phyloP scores from a whole-genome alignment of 2,329 filamentous ascomycete species.

The Claviceps purpurea region DNA sequence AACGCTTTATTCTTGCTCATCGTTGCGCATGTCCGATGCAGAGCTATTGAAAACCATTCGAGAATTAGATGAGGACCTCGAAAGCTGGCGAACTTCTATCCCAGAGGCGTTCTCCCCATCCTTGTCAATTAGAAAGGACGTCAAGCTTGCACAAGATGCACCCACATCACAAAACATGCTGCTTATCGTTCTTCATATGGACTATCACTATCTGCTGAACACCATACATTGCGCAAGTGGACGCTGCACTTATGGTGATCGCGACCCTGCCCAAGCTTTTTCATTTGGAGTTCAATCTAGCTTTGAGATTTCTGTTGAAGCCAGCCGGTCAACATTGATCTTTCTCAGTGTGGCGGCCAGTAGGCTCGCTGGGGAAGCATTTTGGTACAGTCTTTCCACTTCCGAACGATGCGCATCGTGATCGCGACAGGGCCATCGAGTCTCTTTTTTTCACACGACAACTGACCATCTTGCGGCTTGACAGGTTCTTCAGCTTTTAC shows the following conservation, averaged over 20 bases:
- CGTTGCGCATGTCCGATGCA: conserved; percentile 36
- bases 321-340: conserved; percentile 39
- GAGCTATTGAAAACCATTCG: conserved; percentile 41
- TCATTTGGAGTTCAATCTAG: conserved; percentile 36
- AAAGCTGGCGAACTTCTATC: conserved; percentile 38
- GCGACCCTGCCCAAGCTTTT: conserved; percentile 10
- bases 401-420: too few relatives aligned
- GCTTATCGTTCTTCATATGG: conserved; percentile 33
- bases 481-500: conserved; percentile 42
- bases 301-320: conserved; percentile 38
- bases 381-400: conserved; percentile 27
- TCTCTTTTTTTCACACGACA: background rate
- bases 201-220: conserved; percentile 42
- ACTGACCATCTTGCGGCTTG: background rate
- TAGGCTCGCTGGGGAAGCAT: conserved; percentile 30
- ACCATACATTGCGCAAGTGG: conserved; percentile 42
- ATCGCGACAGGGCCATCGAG: background rate
- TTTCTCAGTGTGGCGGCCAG: conserved; percentile 30
- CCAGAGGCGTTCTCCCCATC: conserved; percentile 31
- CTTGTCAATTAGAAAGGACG: conserved; percentile 24
- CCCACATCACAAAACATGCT: conserved; percentile 28
- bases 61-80: conserved; percentile 42
- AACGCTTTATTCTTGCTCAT: conserved; percentile 34
- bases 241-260: conserved; percentile 27
- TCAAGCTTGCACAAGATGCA: conserved; percentile 15